A percentile compares a stretch with the other conserved stretches of the same genome.
Evolutionary conservation across 2,329 filamentous ascomycete genomes (phyloP).

Genomic region (Xylariaceae sp.): DNA sequence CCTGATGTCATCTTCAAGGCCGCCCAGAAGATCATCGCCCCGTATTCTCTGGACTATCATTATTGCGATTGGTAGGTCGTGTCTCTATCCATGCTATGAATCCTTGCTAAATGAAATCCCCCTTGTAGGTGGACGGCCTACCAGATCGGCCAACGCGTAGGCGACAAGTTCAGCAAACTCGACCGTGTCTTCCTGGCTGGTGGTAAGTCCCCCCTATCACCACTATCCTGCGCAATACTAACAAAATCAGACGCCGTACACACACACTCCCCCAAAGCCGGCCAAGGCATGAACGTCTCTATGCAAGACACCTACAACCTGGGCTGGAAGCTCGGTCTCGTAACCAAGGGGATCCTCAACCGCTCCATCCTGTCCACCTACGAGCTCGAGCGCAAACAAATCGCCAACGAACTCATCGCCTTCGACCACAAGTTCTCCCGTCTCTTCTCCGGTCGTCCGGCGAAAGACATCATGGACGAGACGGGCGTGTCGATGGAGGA

Average conservation of each 20-base stretch:
- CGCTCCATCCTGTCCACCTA: constrained; percentile 38
- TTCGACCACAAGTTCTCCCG: constrained; percentile 47
- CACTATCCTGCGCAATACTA: neutral
- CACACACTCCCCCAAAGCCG: constrained; percentile 67
- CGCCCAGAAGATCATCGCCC: constrained; percentile 59
- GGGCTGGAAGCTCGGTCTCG: constrained; percentile 43
- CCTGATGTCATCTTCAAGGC: constrained; percentile 57
- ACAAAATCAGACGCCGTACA: constrained; percentile 57
- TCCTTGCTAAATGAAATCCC: no score
- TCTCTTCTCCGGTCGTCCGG: constrained; percentile 46
- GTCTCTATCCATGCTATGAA: neutral
- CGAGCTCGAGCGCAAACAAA: constrained; percentile 43
- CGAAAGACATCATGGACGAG: constrained; percentile 51
- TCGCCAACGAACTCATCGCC: constrained; percentile 55
- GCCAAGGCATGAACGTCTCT: constrained; percentile 61
- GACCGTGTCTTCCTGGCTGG: constrained; percentile 65
- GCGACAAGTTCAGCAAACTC: constrained; percentile 49
- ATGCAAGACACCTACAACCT: constrained; percentile 60
- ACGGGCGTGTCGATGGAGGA: constrained; percentile 52
- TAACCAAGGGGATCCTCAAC: constrained; percentile 32
- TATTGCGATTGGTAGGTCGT: constrained; percentile 56
- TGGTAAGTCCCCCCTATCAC: constrained; percentile 28
- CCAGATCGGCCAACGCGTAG: constrained; percentile 62
- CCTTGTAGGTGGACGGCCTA: constrained; percentile 38
- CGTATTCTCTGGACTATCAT: constrained; percentile 60